These are phyloP conservation scores for Russula compacta DNA, from an alignment of 768 basidiomycete genomes.

Conservation along the genomic window DNA sequence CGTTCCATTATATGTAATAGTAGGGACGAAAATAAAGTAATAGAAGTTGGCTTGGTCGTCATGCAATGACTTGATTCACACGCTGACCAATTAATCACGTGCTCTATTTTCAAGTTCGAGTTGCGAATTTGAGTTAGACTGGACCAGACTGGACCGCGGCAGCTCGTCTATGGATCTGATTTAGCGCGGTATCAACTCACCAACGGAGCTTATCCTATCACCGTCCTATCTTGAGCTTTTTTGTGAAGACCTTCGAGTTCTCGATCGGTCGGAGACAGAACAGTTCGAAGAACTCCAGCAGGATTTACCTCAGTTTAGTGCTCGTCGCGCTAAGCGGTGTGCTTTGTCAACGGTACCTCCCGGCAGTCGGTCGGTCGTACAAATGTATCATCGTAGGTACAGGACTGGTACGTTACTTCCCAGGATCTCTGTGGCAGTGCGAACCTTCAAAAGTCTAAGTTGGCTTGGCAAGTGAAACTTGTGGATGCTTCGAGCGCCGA, in stretches of 20 bases:
- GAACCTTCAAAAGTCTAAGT: no score
- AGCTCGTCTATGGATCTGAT: not conserved
- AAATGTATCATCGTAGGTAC: not conserved
- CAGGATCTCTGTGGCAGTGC: no score
- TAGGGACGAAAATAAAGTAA: no score
- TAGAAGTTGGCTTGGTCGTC: no score
- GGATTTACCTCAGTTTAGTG: not conserved
- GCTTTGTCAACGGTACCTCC: not conserved
- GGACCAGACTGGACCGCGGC: no score
- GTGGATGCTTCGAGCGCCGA: not conserved
- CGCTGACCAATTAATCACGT: no score
- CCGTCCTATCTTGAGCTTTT: no score
- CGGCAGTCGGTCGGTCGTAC: not conserved
- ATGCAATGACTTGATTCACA: no score
- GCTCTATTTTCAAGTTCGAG: no score
- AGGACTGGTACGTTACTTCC: no score
- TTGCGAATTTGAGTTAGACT: no score
- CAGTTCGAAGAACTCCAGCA: not conserved
- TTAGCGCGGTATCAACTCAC: not conserved
- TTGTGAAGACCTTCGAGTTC: not conserved
- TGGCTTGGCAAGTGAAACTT: not conserved
- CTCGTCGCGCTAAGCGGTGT: not conserved
- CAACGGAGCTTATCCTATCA: not conserved
- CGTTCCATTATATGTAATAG: no score
- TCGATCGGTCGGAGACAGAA: not conserved